phyloP scores from a whole-genome alignment of 495 filamentous ascomycete species.

The Clohesyomyces aquaticus region DNA sequence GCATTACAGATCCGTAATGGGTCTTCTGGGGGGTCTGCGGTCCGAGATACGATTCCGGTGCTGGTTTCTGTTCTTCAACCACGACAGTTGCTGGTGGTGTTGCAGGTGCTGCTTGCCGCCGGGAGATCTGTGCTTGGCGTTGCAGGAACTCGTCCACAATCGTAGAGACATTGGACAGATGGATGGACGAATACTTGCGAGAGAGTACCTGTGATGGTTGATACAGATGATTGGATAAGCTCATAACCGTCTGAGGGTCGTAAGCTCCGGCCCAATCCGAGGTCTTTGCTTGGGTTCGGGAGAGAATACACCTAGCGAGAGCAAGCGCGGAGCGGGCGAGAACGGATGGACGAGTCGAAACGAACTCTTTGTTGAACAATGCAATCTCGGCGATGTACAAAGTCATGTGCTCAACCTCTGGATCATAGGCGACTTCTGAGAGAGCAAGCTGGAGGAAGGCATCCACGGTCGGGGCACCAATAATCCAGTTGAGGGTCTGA shows the following conservation, averaged over 20 bases:
- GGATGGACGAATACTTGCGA: constrained; percentile 82
- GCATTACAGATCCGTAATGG: constrained; percentile 60
- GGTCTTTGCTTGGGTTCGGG: constrained; percentile 72
- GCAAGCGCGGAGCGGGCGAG: constrained; percentile 87
- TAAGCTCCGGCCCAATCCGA: constrained; percentile 81
- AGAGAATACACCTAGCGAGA: constrained; percentile 83
- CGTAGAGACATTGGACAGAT: constrained; percentile 78
- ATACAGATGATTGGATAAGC: constrained; percentile 82
- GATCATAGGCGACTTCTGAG: constrained; percentile 64
- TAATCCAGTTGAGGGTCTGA: constrained; percentile 93
- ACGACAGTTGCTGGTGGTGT: constrained; percentile 67
- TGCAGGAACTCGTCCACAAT: constrained; percentile 85
- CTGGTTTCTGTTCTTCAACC: constrained; percentile 49
- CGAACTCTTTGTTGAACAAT: constrained; percentile 93
- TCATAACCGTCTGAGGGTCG: constrained; percentile 76
- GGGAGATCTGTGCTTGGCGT: constrained; percentile 74
- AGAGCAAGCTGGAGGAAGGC: constrained; percentile 81
- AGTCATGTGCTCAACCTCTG: constrained; percentile 91
- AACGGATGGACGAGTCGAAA: constrained; percentile 83
- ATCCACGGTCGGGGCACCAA: constrained; percentile 95
- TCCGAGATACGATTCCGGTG: constrained; percentile 55
- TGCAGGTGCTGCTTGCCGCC: constrained; percentile 61
- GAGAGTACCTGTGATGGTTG: constrained; percentile 83
- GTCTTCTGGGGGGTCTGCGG: constrained; percentile 87
- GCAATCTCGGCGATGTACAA: constrained; percentile 93